Percentiles rank a stretch among this genome's conserved stretches.
Evolutionary conservation across 1,139 yeast species (phyloP).

Genomic region (Schwanniomyces etchellsii): DNA sequence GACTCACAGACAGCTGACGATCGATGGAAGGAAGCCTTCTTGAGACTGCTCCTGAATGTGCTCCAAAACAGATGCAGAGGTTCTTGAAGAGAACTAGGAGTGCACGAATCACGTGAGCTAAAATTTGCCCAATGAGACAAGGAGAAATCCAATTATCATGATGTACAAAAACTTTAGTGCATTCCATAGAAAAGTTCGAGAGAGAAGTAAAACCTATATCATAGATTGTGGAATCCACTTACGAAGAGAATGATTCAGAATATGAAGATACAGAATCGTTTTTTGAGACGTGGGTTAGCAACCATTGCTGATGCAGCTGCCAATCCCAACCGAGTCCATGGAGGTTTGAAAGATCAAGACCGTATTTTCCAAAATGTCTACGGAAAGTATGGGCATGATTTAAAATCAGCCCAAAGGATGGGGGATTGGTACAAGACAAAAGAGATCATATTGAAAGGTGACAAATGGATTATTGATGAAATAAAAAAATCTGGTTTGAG

Average conservation of each 20-base stretch:
- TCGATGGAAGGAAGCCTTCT: too few relatives aligned
- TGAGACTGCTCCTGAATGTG: too few relatives aligned
- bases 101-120: slow-evolving; percentile 2
- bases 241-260: slow-evolving; percentile 18
- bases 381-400: slow-evolving; percentile 67
- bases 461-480: slow-evolving; percentile 83
- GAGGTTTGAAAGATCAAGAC: slow-evolving; percentile 76
- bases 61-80: too few relatives aligned
- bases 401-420: slow-evolving; percentile 68
- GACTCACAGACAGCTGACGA: too few relatives aligned
- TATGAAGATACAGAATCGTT: slow-evolving; percentile 12
- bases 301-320: slow-evolving; percentile 43
- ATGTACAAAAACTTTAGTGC: slow-evolving; percentile 6
- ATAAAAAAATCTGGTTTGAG: slow-evolving; percentile 79
- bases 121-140: slow-evolving; percentile 16
- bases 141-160: slow-evolving; percentile 21
- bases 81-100: too few relatives aligned
- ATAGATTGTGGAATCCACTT: not conserved
- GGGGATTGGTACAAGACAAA: slow-evolving; percentile 92
- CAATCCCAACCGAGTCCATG: slow-evolving; percentile 57
- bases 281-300: slow-evolving; percentile 29
- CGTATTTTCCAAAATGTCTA: slow-evolving; percentile 82
- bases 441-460: slow-evolving; percentile 76
- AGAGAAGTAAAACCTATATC: slow-evolving; percentile 1
- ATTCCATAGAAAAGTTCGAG: not conserved